Base-by-base conservation (phyloP, 2,329 filamentous ascomycete species). In the Stagonosporopsis chrysanthemi region DNA sequence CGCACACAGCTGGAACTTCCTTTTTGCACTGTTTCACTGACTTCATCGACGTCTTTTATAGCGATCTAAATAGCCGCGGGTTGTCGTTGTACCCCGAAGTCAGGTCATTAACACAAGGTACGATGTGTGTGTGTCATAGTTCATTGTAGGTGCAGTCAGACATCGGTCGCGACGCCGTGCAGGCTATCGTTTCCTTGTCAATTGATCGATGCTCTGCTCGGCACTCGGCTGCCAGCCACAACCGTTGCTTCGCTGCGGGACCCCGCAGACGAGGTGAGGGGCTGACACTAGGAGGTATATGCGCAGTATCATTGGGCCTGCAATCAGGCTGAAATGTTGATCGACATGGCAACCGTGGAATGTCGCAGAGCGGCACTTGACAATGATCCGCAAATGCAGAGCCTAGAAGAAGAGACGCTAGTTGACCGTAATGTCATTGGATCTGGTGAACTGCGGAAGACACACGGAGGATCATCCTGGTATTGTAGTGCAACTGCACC, bases 281-380 rank as follows among this genome's bases (percentile, higher is more conserved):
- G 63, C 36, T 59, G 19, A 43, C 63, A 51, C 57, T 61, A 64
- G 31, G 26, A 48, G 42, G 42, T n/a, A 8, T 22, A 12, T 17
- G 2, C 22, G 23, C 4, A 9, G 24, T 41, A 6, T 51, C 26
- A 69, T 67, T 67, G 57, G 65, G 11, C 24, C 6, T 6, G 29
- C n/a, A 59, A 65, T 70, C 49, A 67, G 66, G 60, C 66, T 63
- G 58, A 69, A 67, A 65, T 39, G 43, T 9, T 33, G 48, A 57
- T 48, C 43, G 54, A 48, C 54, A 35, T 40, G 26, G 22, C 8
- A 15, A 40, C 24, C 17, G 43, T 42, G 47, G 36, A 44, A 31
- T 19, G 7, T 35, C 22, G 26, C 14, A 19, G 23, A 43, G 33
- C 43, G 43, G 42, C 35, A 38, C 15, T 51, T 42, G 23, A 24